Evolutionary conservation across 2,329 filamentous ascomycete species (phyloP).

Genomic region (Fusarium foetens): DNA sequence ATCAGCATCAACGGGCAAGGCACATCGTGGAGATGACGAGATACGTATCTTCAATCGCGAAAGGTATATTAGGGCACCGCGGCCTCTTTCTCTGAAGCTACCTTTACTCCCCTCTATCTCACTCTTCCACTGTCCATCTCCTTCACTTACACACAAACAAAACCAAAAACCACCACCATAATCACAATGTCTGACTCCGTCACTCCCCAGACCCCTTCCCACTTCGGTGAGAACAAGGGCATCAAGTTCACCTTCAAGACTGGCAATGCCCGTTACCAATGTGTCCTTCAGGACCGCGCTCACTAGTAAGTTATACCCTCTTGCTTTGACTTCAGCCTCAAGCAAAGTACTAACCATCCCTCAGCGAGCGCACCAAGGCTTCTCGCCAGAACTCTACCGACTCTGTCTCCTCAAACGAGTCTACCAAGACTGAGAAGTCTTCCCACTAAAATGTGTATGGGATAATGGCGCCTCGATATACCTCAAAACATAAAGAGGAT

Average conservation of each 20-base stretch:
- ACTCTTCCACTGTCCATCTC: not conserved
- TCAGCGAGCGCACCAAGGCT: conserved; percentile 55
- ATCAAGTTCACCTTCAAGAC: conserved; percentile 61
- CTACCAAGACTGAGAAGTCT: conserved; percentile 41
- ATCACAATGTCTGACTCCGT: conserved; percentile 38
- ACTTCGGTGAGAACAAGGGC: conserved; percentile 52
- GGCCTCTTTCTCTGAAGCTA: not conserved
- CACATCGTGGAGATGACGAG: conserved; percentile 30
- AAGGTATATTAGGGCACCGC: conserved; percentile 42
- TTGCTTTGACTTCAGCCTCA: not conserved
- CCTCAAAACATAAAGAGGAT: conserved; percentile 1
- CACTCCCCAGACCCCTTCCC: conserved; percentile 33
- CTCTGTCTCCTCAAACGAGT: conserved; percentile 48
- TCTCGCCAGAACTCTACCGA: conserved; percentile 50
- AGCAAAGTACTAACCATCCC: conserved; percentile 23
- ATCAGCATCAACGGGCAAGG: conserved; percentile 21
- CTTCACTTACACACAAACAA: conserved; percentile 22
- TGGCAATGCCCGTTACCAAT: conserved; percentile 52
- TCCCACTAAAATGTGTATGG: conserved; percentile 32
- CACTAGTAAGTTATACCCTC: conserved; percentile 52
- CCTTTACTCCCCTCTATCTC: not conserved
- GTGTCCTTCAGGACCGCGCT: conserved; percentile 57
- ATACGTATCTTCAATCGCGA: conserved; percentile 41
- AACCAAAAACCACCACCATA: not conserved
- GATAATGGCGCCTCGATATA: conserved; percentile 2